A percentile compares a stretch with the other conserved stretches of the same genome.
phyloP scores from a whole-genome alignment of 2,329 filamentous ascomycete species.

The Sporothrix euskadiensis region DNA sequence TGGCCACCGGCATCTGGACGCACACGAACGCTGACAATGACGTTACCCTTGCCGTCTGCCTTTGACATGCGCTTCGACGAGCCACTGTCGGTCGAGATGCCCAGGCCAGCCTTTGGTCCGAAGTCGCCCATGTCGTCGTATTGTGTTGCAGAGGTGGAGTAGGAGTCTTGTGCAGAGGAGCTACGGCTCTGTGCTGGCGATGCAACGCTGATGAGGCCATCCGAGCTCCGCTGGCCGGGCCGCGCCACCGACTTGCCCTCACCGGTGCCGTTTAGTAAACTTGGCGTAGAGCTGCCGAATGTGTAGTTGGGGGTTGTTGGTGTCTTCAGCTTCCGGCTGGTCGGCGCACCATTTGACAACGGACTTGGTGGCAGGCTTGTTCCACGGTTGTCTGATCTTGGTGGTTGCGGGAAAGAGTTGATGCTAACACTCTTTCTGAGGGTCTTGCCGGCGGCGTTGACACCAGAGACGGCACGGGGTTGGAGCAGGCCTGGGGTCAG shows the following conservation, averaged over 20 bases:
- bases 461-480: constrained; percentile 55
- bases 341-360: constrained; percentile 54
- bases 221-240: constrained; percentile 65
- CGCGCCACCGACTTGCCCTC: constrained; percentile 73
- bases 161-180: constrained; percentile 89
- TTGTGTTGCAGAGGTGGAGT: constrained; percentile 84
- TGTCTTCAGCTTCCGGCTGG: constrained; percentile 56
- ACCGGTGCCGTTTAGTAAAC: constrained; percentile 74
- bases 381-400: constrained; percentile 62
- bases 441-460: constrained; percentile 64
- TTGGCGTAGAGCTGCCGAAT: constrained; percentile 60
- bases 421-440: constrained; percentile 90
- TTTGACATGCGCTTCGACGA: constrained; percentile 55
- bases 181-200: constrained; percentile 87
- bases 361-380: constrained; percentile 65
- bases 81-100: constrained; percentile 32
- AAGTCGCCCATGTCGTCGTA: constrained; percentile 75
- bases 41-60: constrained; percentile 83
- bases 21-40: constrained; percentile 91
- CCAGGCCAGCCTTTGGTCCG: constrained; percentile 38
- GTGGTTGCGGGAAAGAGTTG: constrained; percentile 88
- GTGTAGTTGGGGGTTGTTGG: constrained; percentile 56
- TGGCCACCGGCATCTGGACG: constrained; percentile 74
- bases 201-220: constrained; percentile 72
- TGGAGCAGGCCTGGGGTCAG: constrained; percentile 57